Evolutionary conservation across 148 eudicot species (phyloP).

Genomic region (Pharnaceum exiguum): DNA sequence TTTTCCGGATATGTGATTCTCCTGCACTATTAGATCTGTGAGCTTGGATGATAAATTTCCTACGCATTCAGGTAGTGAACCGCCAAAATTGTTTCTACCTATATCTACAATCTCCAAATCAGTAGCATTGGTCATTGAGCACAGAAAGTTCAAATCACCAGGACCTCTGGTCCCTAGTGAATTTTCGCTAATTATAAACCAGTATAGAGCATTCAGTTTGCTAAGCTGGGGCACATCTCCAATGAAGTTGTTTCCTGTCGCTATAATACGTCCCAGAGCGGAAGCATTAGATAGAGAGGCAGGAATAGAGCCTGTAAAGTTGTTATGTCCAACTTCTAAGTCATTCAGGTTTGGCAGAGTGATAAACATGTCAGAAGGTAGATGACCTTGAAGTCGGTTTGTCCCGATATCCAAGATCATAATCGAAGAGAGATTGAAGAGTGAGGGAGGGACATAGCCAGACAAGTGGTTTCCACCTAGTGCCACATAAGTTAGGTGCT

Average conservation of each 20-base stretch:
- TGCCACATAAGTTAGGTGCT: not conserved
- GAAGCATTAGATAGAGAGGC: constrained; percentile 26
- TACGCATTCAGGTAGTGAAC: constrained; percentile 6
- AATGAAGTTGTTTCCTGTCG: constrained; percentile 4
- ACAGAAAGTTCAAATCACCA: constrained; percentile 5
- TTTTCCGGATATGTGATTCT: not conserved
- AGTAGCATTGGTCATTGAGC: constrained; percentile 2
- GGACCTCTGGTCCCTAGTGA: not conserved
- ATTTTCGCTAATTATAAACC: not conserved
- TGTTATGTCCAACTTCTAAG: constrained; percentile 5
- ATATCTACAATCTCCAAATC: not conserved
- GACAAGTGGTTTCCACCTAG: constrained; percentile 6
- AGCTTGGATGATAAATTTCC: constrained; percentile 7
- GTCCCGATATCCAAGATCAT: not conserved
- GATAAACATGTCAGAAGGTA: constrained; percentile 18
- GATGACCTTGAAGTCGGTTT: constrained; percentile 18
- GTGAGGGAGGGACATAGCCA: constrained; percentile 19
- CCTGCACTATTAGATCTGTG: not conserved
- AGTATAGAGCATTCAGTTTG: not conserved
- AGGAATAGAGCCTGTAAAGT: constrained; percentile 25
- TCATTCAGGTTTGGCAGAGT: constrained; percentile 13
- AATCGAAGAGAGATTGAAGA: constrained; percentile 27
- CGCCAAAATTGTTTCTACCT: not conserved
- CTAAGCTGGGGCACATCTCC: not conserved
- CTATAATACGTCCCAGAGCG: constrained; percentile 4